These are phyloP conservation scores for Syncephalastrum racemosum DNA, from an alignment of 371 early-diverging fungal genomes.

Conservation along the genomic window DNA sequence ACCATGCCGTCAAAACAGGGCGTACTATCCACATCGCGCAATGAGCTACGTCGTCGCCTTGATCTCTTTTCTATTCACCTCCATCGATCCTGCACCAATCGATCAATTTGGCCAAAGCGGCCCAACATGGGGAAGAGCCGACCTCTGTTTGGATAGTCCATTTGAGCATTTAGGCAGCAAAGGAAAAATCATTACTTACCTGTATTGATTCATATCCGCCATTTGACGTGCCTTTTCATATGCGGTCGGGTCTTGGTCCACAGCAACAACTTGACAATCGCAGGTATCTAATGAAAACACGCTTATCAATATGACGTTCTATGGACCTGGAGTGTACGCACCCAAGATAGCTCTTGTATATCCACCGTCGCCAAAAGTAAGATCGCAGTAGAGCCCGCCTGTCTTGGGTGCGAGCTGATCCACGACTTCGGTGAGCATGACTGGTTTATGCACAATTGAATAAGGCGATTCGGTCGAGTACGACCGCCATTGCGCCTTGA, in stretches of 20 bases:
- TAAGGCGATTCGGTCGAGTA: constrained; percentile 19
- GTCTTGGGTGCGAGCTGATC: constrained; percentile 28
- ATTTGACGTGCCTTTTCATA: constrained; percentile 56
- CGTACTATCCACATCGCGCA: constrained; percentile 11
- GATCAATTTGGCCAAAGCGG: constrained; percentile 57
- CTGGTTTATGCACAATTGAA: constrained; percentile 35
- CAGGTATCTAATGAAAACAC: constrained; percentile 34
- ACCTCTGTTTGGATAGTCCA: constrained; percentile 15
- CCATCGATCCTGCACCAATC: constrained; percentile 21
- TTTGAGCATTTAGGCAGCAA: background rate
- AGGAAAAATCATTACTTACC: constrained; percentile 23
- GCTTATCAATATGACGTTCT: background rate
- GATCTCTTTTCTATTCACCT: constrained; percentile 4
- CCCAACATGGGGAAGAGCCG: constrained; percentile 50
- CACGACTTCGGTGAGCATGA: constrained; percentile 36
- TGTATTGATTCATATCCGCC: constrained; percentile 38
- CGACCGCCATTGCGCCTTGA: background rate
- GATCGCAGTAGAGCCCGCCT: constrained; percentile 53
- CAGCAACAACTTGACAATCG: constrained; percentile 65
- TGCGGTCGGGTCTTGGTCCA: constrained; percentile 76
- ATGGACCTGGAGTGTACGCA: constrained; percentile 5
- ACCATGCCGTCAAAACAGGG: constrained; percentile 68
- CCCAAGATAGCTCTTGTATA: constrained; percentile 65
- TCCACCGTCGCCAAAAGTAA: constrained; percentile 78
- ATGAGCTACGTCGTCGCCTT: too few species aligned